Conservation (phyloP, 1,284 basidiomycete genomes). For the Gomphus bonarii region DNA sequence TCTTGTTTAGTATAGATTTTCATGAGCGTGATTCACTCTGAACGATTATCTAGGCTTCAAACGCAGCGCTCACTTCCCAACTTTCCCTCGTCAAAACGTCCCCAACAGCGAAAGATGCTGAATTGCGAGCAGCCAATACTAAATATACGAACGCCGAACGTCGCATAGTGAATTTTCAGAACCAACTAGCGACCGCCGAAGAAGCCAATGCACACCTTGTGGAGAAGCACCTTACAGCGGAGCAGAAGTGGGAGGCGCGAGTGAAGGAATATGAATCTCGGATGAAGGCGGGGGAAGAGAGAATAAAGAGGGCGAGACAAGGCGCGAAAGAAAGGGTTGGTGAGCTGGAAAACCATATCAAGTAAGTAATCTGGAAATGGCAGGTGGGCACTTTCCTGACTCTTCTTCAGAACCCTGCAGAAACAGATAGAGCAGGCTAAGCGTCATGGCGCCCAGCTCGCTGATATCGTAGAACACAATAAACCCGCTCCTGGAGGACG, state of each 20-base stretch:
- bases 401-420: constrained; percentile 43
- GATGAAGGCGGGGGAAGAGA: constrained; percentile 82
- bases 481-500: constrained; percentile 19
- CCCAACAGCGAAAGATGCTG: constrained; percentile 56
- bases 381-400: constrained; percentile 9
- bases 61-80: constrained; percentile 68
- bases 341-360: constrained; percentile 61
- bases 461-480: constrained; percentile 49
- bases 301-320: constrained; percentile 89
- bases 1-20: constrained; percentile 4
- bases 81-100: constrained; percentile 59
- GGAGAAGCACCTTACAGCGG: constrained; percentile 57
- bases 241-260: constrained; percentile 85
- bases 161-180: constrained; percentile 68
- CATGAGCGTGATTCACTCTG: neutral
- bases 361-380: constrained; percentile 32
- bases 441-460: constrained; percentile 55
- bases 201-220: constrained; percentile 70
- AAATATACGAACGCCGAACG: constrained; percentile 78
- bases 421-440: constrained; percentile 61
- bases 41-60: constrained; percentile 46
- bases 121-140: constrained; percentile 59
- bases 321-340: constrained; percentile 80
- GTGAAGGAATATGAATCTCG: constrained; percentile 86
- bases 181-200: constrained; percentile 75